phyloP scores from a whole-genome alignment of 1,284 basidiomycete species.

The Tylopilus sp. region DNA sequence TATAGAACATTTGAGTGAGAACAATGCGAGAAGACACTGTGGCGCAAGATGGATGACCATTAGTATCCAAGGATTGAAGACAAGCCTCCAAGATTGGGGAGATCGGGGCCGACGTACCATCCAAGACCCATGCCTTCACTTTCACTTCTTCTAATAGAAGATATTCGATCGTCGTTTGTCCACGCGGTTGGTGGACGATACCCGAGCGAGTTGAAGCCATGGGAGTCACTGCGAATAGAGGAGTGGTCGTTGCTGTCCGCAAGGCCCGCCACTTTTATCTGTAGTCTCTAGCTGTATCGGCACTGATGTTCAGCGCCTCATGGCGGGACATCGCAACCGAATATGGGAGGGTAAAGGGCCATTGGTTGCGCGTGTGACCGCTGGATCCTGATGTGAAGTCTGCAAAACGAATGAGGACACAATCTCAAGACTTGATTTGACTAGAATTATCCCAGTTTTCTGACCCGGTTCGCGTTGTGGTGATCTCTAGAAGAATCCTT shows the following conservation, averaged over 20 bases:
- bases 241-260: conserved; percentile 5
- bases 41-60: neutral
- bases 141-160: conserved; percentile 43
- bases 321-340: neutral
- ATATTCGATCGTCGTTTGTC: conserved; percentile 27
- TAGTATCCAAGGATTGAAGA: neutral
- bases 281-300: conserved; percentile 6
- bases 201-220: conserved; percentile 30
- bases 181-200: conserved; percentile 35
- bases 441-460: neutral
- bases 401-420: neutral
- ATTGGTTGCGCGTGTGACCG: neutral
- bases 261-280: conserved; percentile 15
- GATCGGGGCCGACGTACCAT: conserved; percentile 35
- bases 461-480: neutral
- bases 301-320: conserved; percentile 2
- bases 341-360: conserved; percentile 4
- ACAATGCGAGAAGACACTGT: conserved; percentile 49
- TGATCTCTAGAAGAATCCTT: conserved; percentile 16
- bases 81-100: conserved; percentile 6
- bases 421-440: neutral
- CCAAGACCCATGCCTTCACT: conserved; percentile 42
- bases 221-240: neutral
- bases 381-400: neutral
- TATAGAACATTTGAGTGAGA: conserved; percentile 47